These are phyloP conservation scores for Calamus simplicifolius DNA, from an alignment of 176 grass and related monocot species.

Conservation along the genomic window DNA sequence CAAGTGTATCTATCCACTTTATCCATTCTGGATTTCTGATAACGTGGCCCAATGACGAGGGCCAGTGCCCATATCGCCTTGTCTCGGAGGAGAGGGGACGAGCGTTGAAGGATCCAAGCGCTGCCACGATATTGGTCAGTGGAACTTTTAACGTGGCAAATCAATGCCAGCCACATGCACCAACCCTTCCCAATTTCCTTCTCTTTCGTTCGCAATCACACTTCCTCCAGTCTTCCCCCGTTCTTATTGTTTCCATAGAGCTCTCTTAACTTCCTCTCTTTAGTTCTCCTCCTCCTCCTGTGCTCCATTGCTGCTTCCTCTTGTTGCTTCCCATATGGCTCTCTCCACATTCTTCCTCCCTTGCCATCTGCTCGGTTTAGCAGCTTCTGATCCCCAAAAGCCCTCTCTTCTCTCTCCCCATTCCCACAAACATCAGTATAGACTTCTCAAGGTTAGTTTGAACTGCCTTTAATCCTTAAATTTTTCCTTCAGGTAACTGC, in stretches of 20 bases:
- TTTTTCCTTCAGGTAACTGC: too few relatives aligned
- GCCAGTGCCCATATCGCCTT: too few relatives aligned
- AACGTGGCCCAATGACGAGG: constrained; percentile 58
- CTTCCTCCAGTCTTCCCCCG: too few relatives aligned
- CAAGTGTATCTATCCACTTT: too few relatives aligned
- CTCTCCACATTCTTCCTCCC: constrained; percentile 50
- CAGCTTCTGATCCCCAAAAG: constrained; percentile 34
- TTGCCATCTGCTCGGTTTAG: constrained; percentile 26
- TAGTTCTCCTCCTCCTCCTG: not conserved
- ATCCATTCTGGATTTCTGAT: constrained; percentile 5
- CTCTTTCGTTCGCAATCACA: too few relatives aligned
- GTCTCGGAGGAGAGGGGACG: not conserved
- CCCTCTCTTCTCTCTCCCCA: constrained; percentile 7
- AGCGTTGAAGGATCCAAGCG: too few relatives aligned
- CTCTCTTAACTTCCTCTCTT: not conserved
- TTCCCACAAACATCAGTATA: constrained; percentile 20
- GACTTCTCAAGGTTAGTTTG: constrained; percentile 39
- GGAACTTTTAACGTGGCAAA: too few relatives aligned
- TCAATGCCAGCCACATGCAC: too few relatives aligned
- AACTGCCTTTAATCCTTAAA: not conserved
- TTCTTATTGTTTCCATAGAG: too few relatives aligned
- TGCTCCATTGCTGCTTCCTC: not conserved
- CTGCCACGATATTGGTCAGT: too few relatives aligned
- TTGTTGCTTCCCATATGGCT: constrained; percentile 57
- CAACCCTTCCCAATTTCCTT: too few relatives aligned